Base-by-base conservation (phyloP, 2,329 filamentous ascomycete genomes). In the Alternaria rosae region DNA sequence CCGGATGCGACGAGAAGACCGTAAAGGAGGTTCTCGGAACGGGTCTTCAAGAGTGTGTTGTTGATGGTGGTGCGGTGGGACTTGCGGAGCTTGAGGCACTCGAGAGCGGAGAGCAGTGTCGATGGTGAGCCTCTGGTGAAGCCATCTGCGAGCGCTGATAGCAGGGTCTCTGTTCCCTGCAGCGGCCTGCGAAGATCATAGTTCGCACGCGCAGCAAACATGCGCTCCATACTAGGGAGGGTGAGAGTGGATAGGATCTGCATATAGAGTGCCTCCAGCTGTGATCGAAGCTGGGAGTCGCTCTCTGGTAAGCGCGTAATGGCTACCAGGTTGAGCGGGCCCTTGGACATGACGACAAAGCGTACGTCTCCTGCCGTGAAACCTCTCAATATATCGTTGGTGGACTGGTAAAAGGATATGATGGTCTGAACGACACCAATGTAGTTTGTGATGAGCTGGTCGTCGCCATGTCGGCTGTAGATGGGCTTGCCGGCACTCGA, bases 401-500 rank as follows among this genome's bases (percentile, higher is more conserved):
- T 87, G 47, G 89, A 89, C 76, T 97, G 91, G 75, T 96, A 98
- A 77, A 97, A 97, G 1, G 95, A 98, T 65, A 99, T 97, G 70
- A 99, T 94, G 44, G 95, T 99, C 78, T 98, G 95, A 2, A 97
- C 90, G 17, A 99, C 91, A 42, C 95, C 95, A 77, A 98, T 94
- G 71, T 95, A 97, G 53, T 92, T 91, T 71, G 96, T 97, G 76
- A 98, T 93, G 44, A 98, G 83, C 57, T 91, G 89, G 68, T 97
- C 86, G 70, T 97, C 93, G 42, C 96, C 95, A 76, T 99, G 94
- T 51, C 96, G 88, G 74, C 93, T 98, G 85, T 94, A 99, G 51
- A 99, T 96, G 11, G 95, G 96, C 78, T 99, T 99, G 20, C 95
- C 95, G 10, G 96, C 94, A 13, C 93, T 94, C 3, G 95, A 98